Conservation (phyloP, 306 rosid species). For the Acacia confusa region DNA sequence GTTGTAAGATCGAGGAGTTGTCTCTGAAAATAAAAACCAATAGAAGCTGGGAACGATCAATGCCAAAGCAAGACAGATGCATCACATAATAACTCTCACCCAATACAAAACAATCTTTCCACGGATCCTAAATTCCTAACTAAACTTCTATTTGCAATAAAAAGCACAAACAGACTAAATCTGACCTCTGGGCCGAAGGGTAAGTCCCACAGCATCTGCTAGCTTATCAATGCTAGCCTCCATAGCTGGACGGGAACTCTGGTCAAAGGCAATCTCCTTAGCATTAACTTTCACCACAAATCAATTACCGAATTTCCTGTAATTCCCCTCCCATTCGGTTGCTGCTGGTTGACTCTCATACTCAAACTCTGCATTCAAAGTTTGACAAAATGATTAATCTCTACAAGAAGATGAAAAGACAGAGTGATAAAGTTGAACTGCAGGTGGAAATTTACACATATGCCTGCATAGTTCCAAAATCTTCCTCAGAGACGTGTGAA, state of each 20-base stretch:
- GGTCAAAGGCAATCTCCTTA: conserved; percentile 71
- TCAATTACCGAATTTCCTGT: conserved; percentile 51
- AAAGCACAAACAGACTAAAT: not conserved
- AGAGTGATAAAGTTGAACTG: not conserved
- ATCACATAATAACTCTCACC: not conserved
- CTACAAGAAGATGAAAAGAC: not conserved
- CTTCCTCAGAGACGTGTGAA: not conserved
- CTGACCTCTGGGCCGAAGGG: conserved; percentile 2
- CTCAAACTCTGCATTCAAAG: conserved; percentile 4
- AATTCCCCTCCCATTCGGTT: conserved; percentile 44
- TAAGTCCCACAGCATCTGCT: too few species aligned
- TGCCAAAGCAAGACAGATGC: not conserved
- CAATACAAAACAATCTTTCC: not conserved
- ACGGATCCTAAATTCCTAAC: not conserved
- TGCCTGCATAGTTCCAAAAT: not conserved
- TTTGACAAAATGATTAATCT: not conserved
- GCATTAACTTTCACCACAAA: conserved; percentile 57
- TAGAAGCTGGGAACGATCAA: not conserved
- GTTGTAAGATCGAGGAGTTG: not conserved
- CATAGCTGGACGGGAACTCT: conserved; percentile 59
- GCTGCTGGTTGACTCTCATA: too few species aligned
- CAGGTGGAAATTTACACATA: not conserved
- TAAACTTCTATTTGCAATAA: not conserved
- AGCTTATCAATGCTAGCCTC: conserved; percentile 75
- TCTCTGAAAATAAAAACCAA: not conserved